These are phyloP conservation scores for Dioscorea dumetorum DNA, from an alignment of 106 monocot genomes.

Conservation along the genomic window DNA sequence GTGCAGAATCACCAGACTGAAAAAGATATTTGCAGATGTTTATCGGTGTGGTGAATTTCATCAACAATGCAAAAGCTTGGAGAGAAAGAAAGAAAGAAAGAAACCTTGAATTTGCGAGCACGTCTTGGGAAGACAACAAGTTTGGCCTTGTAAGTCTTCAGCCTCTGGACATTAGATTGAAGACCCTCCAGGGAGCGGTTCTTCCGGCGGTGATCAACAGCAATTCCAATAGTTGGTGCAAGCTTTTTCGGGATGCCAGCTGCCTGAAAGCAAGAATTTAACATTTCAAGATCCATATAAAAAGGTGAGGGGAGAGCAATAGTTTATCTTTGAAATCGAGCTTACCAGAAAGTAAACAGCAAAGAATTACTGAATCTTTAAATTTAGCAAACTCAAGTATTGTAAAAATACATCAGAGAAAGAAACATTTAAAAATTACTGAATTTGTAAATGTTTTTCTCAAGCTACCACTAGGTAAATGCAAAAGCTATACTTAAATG, in stretches of 20 bases:
- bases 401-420: too few species aligned
- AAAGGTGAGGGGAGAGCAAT: not conserved
- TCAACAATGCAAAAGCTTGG: not conserved
- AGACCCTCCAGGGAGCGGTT: slow-evolving; percentile 26
- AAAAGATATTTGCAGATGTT: not conserved
- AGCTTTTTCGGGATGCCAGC: slow-evolving; percentile 55
- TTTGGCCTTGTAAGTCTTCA: slow-evolving; percentile 24
- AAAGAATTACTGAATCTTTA: not conserved
- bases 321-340: not conserved
- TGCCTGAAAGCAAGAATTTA: slow-evolving; percentile 9
- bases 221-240: slow-evolving; percentile 62
- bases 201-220: slow-evolving; percentile 50
- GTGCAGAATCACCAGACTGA: slow-evolving; percentile 35
- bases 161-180: slow-evolving; percentile 16
- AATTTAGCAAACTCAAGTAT: not conserved
- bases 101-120: slow-evolving; percentile 16
- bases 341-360: not conserved
- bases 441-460: too few species aligned
- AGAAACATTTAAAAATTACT: too few species aligned
- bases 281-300: not conserved
- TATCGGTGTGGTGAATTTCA: not conserved
- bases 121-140: slow-evolving; percentile 21
- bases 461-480: too few species aligned
- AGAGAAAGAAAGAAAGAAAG: not conserved
- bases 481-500: too few species aligned